Base-by-base conservation (phyloP, 768 basidiomycete genomes). In the Pluteus cervinus region DNA sequence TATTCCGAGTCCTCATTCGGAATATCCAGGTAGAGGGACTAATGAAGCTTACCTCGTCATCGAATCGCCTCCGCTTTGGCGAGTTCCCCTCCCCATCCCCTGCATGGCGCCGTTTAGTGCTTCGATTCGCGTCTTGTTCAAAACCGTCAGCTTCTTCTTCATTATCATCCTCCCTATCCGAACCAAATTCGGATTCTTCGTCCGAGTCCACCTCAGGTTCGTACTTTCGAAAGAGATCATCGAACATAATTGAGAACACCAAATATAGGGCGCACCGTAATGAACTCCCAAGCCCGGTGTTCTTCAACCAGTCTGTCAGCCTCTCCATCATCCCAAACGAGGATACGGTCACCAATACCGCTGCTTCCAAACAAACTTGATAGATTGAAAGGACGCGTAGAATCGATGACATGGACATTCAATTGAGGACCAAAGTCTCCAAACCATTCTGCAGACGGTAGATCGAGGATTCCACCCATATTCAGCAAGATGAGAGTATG, bases 251-350 rank as follows among this genome's bases (percentile, higher is more conserved):
- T 11, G 14, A 25, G 11, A 41, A 37, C 21, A 25, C 4, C 33
- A 30, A n/a, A 20, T 24, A 29, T 14, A n/a, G 29, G 20, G 58
- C 74, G 47, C 51, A 93, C 93, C 62, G 81, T 76, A 4, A 91
- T 58, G 9, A 81, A 76, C 59, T 93, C 86, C 79, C 84, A 97
- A 26, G 91, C 85, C 50, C 78, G 79, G 51, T 73, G 71, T 50
- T 90, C 81, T 29, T 84, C 75, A 24, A 65, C 63, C 48, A 94
- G 65, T 40, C 69, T 69, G 39, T 81, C 79, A 2, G 79, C 82
- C 12, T 76, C 80, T 3, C 89, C 90, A 50, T 94, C 92, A 45
- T 92, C 90, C 96, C 96, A 99, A 1, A 98, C 71, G 21, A 94
- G 66, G 14, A 97, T 78, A 36, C 83, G 68, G 44, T 85, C 79